Conservation (phyloP, 805 yeast genomes). For the Sungouiella blattae region DNA sequence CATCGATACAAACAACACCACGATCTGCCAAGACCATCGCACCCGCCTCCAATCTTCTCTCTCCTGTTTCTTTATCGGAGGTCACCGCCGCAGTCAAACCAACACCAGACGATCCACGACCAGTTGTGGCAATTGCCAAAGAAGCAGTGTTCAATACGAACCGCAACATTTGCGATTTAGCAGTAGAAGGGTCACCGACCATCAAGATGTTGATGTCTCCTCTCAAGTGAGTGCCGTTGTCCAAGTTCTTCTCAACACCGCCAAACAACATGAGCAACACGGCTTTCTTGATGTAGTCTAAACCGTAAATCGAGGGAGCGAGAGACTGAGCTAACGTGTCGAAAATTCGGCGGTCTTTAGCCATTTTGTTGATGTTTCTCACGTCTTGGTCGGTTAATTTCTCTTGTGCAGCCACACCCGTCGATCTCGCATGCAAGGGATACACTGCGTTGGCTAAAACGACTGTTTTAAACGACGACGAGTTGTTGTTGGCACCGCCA, state of each 20-base stretch:
- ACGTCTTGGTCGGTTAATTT: conserved; percentile 76
- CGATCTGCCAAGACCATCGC: conserved; percentile 98
- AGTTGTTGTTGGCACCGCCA: conserved; percentile 63
- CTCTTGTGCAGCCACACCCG: conserved; percentile 72
- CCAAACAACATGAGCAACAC: conserved; percentile 87
- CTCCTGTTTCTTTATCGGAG: conserved; percentile 94
- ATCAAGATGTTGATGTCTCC: conserved; percentile 94
- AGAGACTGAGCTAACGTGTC: conserved; percentile 78
- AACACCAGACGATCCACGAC: conserved; percentile 99
- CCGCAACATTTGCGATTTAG: conserved; percentile 92
- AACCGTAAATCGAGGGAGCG: conserved; percentile 96
- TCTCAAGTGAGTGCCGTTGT: conserved; percentile 93
- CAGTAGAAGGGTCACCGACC: conserved; percentile 99
- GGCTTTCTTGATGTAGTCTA: conserved; percentile 86
- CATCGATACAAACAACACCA: conserved; percentile 97
- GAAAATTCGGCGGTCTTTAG: conserved; percentile 69
- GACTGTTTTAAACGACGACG: conserved; percentile 76
- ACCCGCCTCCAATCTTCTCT: conserved; percentile 94
- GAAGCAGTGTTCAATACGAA: conserved; percentile 94
- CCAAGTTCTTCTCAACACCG: conserved; percentile 90
- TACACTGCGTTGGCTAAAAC: conserved; percentile 86
- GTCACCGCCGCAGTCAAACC: conserved; percentile 99
- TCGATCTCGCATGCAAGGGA: conserved; percentile 82
- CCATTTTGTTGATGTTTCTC: conserved; percentile 75
- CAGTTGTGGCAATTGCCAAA: conserved; percentile 95